A percentile compares a stretch with the other conserved stretches of the same genome.
phyloP scores from a whole-genome alignment of 2,329 filamentous ascomycete genomes.

The Botryotinia globosa region DNA sequence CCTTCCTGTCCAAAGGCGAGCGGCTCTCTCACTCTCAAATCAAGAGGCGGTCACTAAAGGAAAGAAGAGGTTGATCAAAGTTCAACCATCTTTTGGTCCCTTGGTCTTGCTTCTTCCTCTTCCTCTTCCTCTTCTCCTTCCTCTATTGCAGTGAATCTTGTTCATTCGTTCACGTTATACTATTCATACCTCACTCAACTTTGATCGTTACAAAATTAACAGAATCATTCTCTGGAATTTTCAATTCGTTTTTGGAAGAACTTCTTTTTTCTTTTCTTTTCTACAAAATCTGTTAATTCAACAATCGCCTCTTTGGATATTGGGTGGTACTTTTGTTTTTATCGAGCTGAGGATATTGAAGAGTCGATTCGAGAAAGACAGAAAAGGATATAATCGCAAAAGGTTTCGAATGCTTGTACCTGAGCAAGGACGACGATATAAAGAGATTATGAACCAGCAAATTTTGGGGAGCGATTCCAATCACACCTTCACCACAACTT shows the following conservation, averaged over 20 bases:
- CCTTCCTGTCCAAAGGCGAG: no score
- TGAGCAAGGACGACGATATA: not conserved
- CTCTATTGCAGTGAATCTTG: not conserved
- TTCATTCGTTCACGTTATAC: not conserved
- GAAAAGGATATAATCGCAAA: slow-evolving; percentile 5
- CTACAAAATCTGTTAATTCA: slow-evolving; percentile 13
- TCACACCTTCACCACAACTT: not conserved
- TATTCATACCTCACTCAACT: not conserved
- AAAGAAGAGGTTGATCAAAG: slow-evolving; percentile 6
- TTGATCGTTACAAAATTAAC: slow-evolving; percentile 3
- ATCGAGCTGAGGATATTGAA: slow-evolving; percentile 5
- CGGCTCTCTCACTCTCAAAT: not conserved
- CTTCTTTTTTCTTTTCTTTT: slow-evolving; percentile 16
- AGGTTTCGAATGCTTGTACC: not conserved
- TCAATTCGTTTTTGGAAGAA: slow-evolving; percentile 19
- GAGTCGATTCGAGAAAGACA: not conserved
- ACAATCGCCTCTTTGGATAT: slow-evolving; percentile 18
- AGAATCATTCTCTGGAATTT: slow-evolving; percentile 20
- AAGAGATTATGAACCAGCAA: slow-evolving; percentile 11
- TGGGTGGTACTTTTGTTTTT: slow-evolving; percentile 13
- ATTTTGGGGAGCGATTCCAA: not conserved
- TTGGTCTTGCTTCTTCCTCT: not conserved
- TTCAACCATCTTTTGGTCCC: slow-evolving; percentile 4
- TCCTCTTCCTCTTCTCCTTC: not conserved
- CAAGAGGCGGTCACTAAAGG: slow-evolving; percentile 11